Evolutionary conservation across 768 basidiomycete genomes (phyloP), one percentile per base, ranked within the genome.

Genomic region (Royoungia palumana): DNA sequence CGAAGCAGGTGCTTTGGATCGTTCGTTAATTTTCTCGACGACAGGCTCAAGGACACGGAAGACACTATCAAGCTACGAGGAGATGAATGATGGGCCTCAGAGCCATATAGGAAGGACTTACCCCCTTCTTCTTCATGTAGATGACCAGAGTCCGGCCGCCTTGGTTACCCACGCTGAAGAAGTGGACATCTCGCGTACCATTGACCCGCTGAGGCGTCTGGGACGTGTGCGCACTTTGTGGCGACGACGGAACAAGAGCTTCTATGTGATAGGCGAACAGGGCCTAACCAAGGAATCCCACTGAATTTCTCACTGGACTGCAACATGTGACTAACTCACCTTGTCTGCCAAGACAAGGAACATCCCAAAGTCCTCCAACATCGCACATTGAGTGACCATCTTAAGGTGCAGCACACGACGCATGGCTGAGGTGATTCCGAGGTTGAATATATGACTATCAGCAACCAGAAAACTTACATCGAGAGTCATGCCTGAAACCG

Each of bases 31-130:
- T 67, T 89, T 91, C 56, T 86, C 90, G 4, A 83, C 78, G n/a
- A 98, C 90, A 4, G 95, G 95, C 57, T 99, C 95, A n/a, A 99
- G 78, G 6, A 95, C 93, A 46, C 90, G 89, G 80, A 99, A 97
- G 42, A 96, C 87, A 48, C 90, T 94, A 61, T 95, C 91, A 56
- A 89, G 75, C 78, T 83, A 43, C 19, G 28, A 39, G 2, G 32
- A 35, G 21, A 40, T 51, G 42, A 60, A 30, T 20, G 41, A 38
- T 12, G 16, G 8, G n/a, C 41, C 36, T 19, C 19, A 12, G 19
- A n/a, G n/a, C n/a, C 27, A 20, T 12, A 13, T 6, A 20, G 36
- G 27, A 46, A 41, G 14, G 4, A 63, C 78, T 30, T 55, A 82
- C 82, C 36, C 89, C 89, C 72, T 94, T 94, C 69, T 89, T 90